Percentiles rank a stretch among this genome's conserved stretches.
Conservation (phyloP, 2,329 filamentous ascomycete species). For the Coniochaeta sp. region DNA sequence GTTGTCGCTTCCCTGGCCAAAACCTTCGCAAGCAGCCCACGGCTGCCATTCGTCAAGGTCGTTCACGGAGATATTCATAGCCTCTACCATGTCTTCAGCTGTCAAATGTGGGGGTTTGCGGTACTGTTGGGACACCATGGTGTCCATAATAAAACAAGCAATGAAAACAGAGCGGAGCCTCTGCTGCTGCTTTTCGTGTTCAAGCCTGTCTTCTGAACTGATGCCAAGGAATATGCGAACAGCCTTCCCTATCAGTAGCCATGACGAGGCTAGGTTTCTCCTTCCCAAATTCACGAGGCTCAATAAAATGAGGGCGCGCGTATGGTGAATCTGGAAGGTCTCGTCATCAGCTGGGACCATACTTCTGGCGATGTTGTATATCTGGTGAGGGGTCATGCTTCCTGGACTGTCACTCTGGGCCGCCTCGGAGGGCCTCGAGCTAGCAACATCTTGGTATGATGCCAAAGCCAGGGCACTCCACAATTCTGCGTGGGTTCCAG, state of each 20-base stretch:
- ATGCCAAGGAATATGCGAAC: constrained; percentile 40
- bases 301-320: constrained; percentile 51
- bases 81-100: constrained; percentile 34
- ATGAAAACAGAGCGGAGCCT: constrained; percentile 24
- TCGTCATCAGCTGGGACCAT: constrained; percentile 42
- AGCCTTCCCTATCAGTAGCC: constrained; percentile 58
- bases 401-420: constrained; percentile 8
- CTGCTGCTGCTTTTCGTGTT: constrained; percentile 4
- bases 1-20: constrained; percentile 17
- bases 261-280: constrained; percentile 49
- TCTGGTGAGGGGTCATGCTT: constrained; percentile 23
- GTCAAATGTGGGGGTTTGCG: constrained; percentile 41
- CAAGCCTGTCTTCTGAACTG: background rate
- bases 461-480: constrained; percentile 54
- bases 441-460: constrained; percentile 41
- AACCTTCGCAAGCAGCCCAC: constrained; percentile 48
- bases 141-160: constrained; percentile 57
- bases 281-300: constrained; percentile 56
- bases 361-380: constrained; percentile 42
- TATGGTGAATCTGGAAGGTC: constrained; percentile 39
- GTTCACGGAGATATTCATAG: constrained; percentile 48
- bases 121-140: constrained; percentile 43
- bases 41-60: constrained; percentile 69
- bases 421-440: constrained; percentile 8
- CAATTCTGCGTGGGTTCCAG: constrained; percentile 45